Evolutionary conservation across 495 filamentous ascomycete genomes (phyloP), one percentile per base, ranked within the genome.

Genomic region (Xylaria acuta): DNA sequence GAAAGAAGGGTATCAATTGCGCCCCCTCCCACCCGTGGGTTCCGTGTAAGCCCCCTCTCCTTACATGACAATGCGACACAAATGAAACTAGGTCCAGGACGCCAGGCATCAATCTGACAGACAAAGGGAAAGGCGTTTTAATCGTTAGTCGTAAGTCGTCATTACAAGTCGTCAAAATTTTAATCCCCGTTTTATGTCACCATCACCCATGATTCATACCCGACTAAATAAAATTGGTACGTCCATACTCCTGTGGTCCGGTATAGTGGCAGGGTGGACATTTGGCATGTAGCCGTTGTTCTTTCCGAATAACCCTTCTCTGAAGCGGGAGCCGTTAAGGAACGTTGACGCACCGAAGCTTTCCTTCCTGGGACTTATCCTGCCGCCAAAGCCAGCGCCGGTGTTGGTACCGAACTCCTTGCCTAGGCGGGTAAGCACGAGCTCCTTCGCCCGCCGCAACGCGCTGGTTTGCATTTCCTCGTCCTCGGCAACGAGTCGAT

Each of bases 221-320:
- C 85, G 81, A 78, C 83, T 86, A 69, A 87, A 86, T 74, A 88
- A 82, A 67, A 88, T 78, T 72, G 86, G 86, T 64, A 87, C 86
- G 73, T 81, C 82, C 75, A 86, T 72, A 59, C 82, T 81, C 64
- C 79, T 70, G 47, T 81, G 77, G 58, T 84, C 78, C 41, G 76
- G 71, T 25, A 72, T 12, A 2, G 18, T 45, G 6, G 62, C 16
- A 14, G 67, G 65, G 67, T 38, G 34, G 25, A 34, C 34, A n/a
- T 60, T 64, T 27, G 73, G 64, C 27, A 79, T 76, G n/a, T 72
- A 76, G 7, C 74, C 74, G 54, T 77, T 62, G 60, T 80, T 82
- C 73, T 77, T 75, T 49, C 83, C 83, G 70, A 84, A 85, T 47
- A 85, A 38, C 8, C 82, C 82, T 70, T 83, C 85, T 20, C 83